phyloP scores from a whole-genome alignment of 306 rosid genomes.

The Ochetophila trinervis region DNA sequence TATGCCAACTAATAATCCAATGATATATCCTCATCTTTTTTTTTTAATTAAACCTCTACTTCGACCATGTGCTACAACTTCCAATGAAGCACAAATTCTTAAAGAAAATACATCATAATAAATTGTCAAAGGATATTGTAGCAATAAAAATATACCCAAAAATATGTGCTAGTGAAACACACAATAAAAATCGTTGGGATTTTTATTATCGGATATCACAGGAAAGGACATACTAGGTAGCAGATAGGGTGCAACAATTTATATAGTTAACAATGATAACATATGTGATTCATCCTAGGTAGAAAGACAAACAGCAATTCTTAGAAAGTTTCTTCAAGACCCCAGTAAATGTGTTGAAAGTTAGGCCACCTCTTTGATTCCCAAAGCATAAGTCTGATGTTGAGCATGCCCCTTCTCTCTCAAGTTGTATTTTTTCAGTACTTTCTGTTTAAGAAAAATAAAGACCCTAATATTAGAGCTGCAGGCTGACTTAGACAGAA shows the following conservation, averaged over 20 bases:
- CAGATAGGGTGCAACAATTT: background rate
- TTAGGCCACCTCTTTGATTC: slow-evolving; percentile 74
- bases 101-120: too few relatives aligned
- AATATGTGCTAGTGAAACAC: background rate
- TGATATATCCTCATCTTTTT: background rate
- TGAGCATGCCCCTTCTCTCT: slow-evolving; percentile 74
- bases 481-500: slow-evolving; percentile 16
- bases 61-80: background rate
- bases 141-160: too few relatives aligned
- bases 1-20: background rate
- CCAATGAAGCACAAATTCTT: background rate
- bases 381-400: slow-evolving; percentile 96
- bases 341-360: background rate
- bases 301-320: background rate
- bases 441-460: slow-evolving; percentile 48
- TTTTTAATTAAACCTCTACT: background rate
- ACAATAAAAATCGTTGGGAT: slow-evolving; percentile 2
- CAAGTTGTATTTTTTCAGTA: slow-evolving; percentile 65
- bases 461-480: slow-evolving; percentile 16
- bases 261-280: background rate
- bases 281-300: background rate
- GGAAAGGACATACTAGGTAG: background rate
- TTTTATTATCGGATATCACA: background rate
- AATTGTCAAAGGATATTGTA: too few relatives aligned
- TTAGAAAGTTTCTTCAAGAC: background rate